Base-by-base conservation (phyloP, 306 rosid species). In the Cucumis cinereus region DNA sequence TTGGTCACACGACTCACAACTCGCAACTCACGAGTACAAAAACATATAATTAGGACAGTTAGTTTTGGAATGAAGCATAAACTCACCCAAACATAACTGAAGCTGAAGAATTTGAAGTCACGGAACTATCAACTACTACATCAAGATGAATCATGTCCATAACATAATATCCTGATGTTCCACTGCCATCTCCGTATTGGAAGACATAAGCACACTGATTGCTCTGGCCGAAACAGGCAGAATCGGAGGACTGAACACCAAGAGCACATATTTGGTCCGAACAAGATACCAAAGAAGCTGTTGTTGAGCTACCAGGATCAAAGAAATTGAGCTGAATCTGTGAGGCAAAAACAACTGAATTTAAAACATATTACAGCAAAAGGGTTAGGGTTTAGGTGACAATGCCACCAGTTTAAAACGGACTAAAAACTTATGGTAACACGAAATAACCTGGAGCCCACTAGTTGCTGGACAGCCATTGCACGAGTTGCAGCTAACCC, bases 171-270 rank as follows among this genome's bases (percentile, higher is more conserved):
- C 99, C 99, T 2, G 96, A 85, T 45, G 99, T 89, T 54, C 98
- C 99, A 75, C 99, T 95, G 3, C 99, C 99, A 82, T 95, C 99
- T 73, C 99, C 99, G 64, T 95, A 95, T 79, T 95, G 97, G 83
- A 95, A 95, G 38, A 81, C 79, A 85, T 92, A 95, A 16, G 85
- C 72, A 76, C 99, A 95, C 84, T 85, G 96, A 77, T 92, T 94
- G 82, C 77, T 88, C 87, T 90, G 84, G 61, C 82, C 69, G 33
- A 91, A 83, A 85, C 99, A 92, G 10, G 14, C 63, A 4, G 99
- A 92, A 77, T 92, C 99, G 0, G 93, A 83, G 61, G 99, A 82
- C 59, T 86, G 90, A 52, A 85, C 73, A 50, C 98, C 97, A 49
- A 66, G 61, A 13, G 72, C 82, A 79, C 99, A 95, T 79, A 91